Base-by-base conservation (phyloP, 2,329 filamentous ascomycete genomes). In the Elsinoe fawcettii region DNA sequence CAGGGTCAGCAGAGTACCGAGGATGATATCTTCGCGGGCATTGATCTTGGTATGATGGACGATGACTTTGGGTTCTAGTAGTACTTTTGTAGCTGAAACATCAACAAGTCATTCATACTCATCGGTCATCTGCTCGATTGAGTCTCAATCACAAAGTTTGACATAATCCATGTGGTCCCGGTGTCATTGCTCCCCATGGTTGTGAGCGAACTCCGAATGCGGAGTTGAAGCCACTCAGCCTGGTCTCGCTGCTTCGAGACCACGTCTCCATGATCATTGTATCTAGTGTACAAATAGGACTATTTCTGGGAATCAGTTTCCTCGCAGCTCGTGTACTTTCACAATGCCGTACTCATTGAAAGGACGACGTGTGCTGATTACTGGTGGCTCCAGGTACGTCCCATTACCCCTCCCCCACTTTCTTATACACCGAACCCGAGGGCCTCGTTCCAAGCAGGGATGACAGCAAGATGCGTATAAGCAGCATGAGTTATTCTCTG, bases 291-390 rank as follows among this genome's bases (percentile, higher is more conserved):
- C 14, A 37, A 12, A 37, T 37, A 37, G 34, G 5, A 6, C 4
- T 37, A 12, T 14, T 37, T 14, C 34, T 37, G 9, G 9, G 11
- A 12, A 4, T 3, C 34, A 3, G 3, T 37, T 12, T 12, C 3
- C 4, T 37, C 14, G 3, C 6, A 5, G 6, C 6, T n/a, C 14
- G 34, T 12, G 25, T 32, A 22, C 27, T 37, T n/a, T 9, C 27
- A 70, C 44, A 12, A 86, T 86, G 83, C 79, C 81, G 1, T 86
- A 86, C 70, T 71, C 75, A n/a, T 74, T 87, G 44, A 78, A 79
- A 62, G 77, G 75, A 56, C 75, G 81, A 32, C 86, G 84, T 63
- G 80, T 86, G 25, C 76, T 87, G 14, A 74, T 87, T 20, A 86
- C 82, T 0, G 84, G 81, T 44, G 82, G 81, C 47, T 84, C 81